phyloP scores from a whole-genome alignment of 164 flowering plant genomes.

The Vitis labrusca region DNA sequence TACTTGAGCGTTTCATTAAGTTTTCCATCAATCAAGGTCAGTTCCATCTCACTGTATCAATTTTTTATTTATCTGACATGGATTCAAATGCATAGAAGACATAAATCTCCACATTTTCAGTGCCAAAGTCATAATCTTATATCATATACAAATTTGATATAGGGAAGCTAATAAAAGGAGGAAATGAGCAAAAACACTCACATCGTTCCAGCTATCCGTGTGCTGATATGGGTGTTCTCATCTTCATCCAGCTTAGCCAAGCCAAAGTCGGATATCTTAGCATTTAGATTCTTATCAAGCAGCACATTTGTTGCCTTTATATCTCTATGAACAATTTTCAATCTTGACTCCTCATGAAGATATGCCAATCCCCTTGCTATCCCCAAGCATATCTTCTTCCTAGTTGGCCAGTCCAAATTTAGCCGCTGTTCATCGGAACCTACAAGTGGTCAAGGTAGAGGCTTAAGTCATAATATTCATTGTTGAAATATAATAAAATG shows the following conservation, averaged over 20 bases:
- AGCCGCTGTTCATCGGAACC: constrained; percentile 35
- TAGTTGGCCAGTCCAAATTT: constrained; percentile 61
- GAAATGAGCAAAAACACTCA: constrained; percentile 26
- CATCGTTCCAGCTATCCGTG: constrained; percentile 83
- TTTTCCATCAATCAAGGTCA: no score
- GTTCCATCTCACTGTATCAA: no score
- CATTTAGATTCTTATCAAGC: constrained; percentile 64
- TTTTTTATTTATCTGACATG: no score
- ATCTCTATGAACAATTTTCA: constrained; percentile 74
- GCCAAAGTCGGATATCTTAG: constrained; percentile 88
- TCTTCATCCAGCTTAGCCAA: constrained; percentile 78
- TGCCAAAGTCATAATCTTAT: no score
- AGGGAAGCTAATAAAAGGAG: not conserved
- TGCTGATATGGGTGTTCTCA: constrained; percentile 74
- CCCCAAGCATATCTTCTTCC: constrained; percentile 55
- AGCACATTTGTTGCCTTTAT: constrained; percentile 69
- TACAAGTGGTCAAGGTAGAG: not conserved
- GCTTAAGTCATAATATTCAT: no score
- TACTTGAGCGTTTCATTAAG: no score
- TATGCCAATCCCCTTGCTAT: constrained; percentile 65
- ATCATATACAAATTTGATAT: no score
- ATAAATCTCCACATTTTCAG: no score
- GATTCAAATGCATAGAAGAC: no score
- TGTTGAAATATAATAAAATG: not conserved
- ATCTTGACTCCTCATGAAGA: constrained; percentile 68